Evolutionary conservation across 164 flowering plant species (phyloP).

Genomic region (Piper betle): DNA sequence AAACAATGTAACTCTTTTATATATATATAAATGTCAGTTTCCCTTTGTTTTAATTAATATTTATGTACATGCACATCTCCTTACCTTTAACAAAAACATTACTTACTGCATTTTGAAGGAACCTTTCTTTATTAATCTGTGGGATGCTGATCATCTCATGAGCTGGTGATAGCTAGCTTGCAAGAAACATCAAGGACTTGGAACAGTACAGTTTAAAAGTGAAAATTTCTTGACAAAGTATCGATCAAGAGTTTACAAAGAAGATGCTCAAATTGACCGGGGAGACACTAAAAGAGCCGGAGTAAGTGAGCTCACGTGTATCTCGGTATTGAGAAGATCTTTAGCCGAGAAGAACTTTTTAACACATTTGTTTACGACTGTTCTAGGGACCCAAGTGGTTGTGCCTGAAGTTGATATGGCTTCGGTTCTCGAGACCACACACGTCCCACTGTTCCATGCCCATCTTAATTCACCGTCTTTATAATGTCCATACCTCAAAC

Average conservation of each 20-base stretch:
- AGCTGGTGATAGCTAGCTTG: too few species aligned
- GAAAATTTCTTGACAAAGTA: neutral
- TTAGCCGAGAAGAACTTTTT: neutral
- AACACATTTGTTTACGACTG: neutral
- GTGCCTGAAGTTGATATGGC: neutral
- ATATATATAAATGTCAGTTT: too few species aligned
- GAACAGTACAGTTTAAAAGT: neutral
- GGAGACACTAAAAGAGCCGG: neutral
- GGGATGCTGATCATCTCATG: too few species aligned
- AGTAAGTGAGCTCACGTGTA: constrained; percentile 1
- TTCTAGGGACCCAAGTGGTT: neutral
- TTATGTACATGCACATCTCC: too few species aligned
- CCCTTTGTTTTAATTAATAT: neutral
- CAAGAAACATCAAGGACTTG: neutral
- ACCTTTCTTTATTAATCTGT: too few species aligned
- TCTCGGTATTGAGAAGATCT: constrained; percentile 1
- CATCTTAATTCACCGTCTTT: neutral
- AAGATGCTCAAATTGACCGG: neutral
- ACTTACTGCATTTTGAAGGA: too few species aligned
- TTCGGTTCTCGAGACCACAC: constrained; percentile 1
- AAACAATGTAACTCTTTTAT: too few species aligned
- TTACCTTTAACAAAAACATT: too few species aligned
- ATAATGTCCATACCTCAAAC: neutral
- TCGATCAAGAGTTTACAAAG: neutral
- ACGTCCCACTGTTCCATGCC: neutral